Conservation (phyloP, 192 early-diverging fungal genomes). For the Polychytrium aggregatum region DNA sequence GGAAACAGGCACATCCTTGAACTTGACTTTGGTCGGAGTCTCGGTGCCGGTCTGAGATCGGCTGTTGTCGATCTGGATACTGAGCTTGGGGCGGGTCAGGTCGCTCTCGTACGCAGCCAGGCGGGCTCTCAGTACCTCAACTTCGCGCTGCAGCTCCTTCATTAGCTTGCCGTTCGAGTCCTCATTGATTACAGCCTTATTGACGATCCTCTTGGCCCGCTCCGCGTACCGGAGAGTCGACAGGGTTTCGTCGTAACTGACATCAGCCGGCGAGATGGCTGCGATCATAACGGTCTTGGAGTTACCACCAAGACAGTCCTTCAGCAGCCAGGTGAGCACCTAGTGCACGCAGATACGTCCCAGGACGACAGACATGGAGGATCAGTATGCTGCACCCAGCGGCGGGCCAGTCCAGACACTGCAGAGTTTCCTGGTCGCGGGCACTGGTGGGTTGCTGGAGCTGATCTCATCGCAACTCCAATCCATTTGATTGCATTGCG, state of each 20-base stretch:
- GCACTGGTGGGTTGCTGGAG: no score
- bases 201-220: slow-evolving; percentile 83
- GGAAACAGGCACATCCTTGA: no score
- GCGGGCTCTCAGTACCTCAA: slow-evolving; percentile 48
- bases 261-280: slow-evolving; percentile 31
- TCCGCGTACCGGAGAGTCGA: slow-evolving; percentile 80
- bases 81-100: neutral
- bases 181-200: slow-evolving; percentile 84
- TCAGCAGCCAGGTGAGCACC: slow-evolving; percentile 50
- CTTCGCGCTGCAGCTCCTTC: slow-evolving; percentile 72
- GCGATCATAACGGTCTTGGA: slow-evolving; percentile 44
- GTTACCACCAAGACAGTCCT: slow-evolving; percentile 45
- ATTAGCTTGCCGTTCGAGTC: slow-evolving; percentile 57
- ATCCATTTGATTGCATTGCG: neutral
- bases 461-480: no score
- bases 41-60: no score
- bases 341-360: no score
- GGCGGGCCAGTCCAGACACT: slow-evolving; percentile 3
- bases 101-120: slow-evolving; percentile 29
- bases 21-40: no score
- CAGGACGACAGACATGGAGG: no score
- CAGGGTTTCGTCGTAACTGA: slow-evolving; percentile 31
- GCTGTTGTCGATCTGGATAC: no score
- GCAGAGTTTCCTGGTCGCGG: no score
- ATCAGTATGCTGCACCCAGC: slow-evolving; percentile 24